Evolutionary conservation across 2,329 filamentous ascomycete genomes (phyloP).

Genomic region (Myriosclerotinia scirpicola): DNA sequence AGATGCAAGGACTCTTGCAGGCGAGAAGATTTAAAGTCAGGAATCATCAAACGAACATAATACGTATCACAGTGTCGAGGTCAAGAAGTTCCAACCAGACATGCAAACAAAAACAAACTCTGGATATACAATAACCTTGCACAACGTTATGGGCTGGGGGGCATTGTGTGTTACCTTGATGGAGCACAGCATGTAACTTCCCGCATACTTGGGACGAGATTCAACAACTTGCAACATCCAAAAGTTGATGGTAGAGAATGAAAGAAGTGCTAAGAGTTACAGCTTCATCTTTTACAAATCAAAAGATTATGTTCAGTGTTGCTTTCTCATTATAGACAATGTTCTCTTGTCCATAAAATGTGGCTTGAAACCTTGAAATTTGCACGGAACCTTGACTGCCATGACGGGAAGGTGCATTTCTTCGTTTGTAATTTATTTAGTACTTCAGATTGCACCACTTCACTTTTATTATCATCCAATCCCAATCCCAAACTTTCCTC

Average conservation of each 20-base stretch:
- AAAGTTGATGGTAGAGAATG: background rate
- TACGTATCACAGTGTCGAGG: background rate
- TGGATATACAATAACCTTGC: background rate
- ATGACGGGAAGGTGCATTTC: conserved; percentile 16
- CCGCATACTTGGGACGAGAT: background rate
- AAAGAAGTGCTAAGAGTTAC: no score
- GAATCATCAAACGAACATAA: background rate
- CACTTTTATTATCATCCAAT: background rate
- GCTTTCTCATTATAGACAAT: no score
- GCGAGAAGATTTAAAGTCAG: background rate
- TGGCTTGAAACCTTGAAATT: background rate
- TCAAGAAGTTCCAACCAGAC: background rate
- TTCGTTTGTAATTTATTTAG: background rate
- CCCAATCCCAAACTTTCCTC: background rate
- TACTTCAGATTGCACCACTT: background rate
- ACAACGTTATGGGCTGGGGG: background rate
- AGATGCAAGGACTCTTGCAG: background rate
- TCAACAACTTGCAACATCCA: background rate
- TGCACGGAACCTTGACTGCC: background rate
- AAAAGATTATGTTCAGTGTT: no score
- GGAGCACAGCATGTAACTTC: background rate
- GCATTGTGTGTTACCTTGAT: background rate
- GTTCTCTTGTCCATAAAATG: no score
- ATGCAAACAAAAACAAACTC: background rate
- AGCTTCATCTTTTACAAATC: background rate